Evolutionary conservation across 179 eudicot genomes (phyloP), one percentile per base, ranked within the genome.

Genomic region (Pouteria campechiana): DNA sequence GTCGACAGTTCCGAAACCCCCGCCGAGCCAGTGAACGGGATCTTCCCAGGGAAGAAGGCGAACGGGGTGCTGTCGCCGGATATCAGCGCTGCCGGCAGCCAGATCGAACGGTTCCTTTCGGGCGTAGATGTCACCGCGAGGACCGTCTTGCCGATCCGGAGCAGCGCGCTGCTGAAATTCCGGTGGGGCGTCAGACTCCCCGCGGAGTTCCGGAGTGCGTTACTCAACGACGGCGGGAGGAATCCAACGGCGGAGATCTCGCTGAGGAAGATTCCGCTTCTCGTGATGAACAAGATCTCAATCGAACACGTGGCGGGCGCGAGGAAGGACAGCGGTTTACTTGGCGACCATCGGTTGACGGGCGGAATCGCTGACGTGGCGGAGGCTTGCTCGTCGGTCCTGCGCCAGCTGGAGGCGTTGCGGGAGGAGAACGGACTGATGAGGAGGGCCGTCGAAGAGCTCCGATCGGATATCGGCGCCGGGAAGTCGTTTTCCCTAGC

Each of bases 141-240:
- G 25, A 38, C 43, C 14, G 25, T 14, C 13, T 25, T 38, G 5
- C 43, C 43, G 25, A 3, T 38, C 14, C 19, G 25, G 3, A 15
- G 22, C 43, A 24, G 25, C 2, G 43, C 43, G 25, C 25, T 38
- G 43, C 9, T 38, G 13, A 38, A 38, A 2, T 25, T 38, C n/a
- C 25, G 27, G 41, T 38, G 43, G 43, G 5, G 25, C 25, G 43
- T 38, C 43, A 38, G 27, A 11, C 22, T 38, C 13, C 25, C 43
- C 14, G n/a, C 25, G 14, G 25, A n/a, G n/a, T n/a, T n/a, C n/a
- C n/a, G n/a, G n/a, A n/a, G n/a, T n/a, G n/a, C n/a, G n/a, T n/a
- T n/a, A n/a, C n/a, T n/a, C n/a, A n/a, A n/a, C n/a, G n/a, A 19
- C 43, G 4, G 5, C 2, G 43, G 6, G 11, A 15, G 2, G 1